Conservation (phyloP, 108 stramenopile genomes). For the Cyclotella kingstonii region DNA sequence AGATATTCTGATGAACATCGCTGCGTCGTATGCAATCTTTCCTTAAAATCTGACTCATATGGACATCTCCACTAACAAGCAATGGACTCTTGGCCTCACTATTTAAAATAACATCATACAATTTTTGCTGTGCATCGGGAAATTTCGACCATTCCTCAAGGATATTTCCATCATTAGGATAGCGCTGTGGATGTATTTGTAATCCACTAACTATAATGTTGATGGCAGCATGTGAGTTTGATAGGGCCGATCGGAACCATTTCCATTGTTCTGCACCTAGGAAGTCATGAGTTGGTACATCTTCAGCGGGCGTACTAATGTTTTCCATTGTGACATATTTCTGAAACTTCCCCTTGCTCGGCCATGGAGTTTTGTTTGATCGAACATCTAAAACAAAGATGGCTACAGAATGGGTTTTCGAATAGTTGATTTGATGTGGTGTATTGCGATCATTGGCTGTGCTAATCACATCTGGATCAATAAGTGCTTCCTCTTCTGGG, state of each 20-base stretch:
- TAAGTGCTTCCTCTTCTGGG: constrained; percentile 62
- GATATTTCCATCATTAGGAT: constrained; percentile 52
- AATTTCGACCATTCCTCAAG: constrained; percentile 79
- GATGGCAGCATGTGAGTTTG: constrained; percentile 63
- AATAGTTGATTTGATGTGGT: constrained; percentile 11
- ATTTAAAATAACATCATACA: constrained; percentile 68
- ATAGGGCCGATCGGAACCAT: constrained; percentile 75
- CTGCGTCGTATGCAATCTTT: constrained; percentile 51
- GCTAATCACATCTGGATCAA: constrained; percentile 68
- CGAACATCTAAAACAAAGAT: constrained; percentile 77
- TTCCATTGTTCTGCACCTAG: constrained; percentile 81
- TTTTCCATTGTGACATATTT: too few relatives aligned
- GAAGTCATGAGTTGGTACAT: constrained; percentile 51
- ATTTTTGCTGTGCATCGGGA: constrained; percentile 54
- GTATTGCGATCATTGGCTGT: neutral
- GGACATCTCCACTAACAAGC: constrained; percentile 75
- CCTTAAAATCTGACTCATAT: constrained; percentile 72
- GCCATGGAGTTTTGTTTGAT: constrained; percentile 76
- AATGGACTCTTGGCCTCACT: constrained; percentile 58
- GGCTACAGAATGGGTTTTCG: constrained; percentile 58
- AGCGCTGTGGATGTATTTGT: constrained; percentile 66
- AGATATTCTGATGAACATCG: neutral
- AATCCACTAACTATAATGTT: constrained; percentile 77
- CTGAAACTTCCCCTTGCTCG: too few relatives aligned
- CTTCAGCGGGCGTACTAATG: too few relatives aligned